Base-by-base conservation (phyloP, 805 yeast species). In the Lachancea thermotolerans region DNA sequence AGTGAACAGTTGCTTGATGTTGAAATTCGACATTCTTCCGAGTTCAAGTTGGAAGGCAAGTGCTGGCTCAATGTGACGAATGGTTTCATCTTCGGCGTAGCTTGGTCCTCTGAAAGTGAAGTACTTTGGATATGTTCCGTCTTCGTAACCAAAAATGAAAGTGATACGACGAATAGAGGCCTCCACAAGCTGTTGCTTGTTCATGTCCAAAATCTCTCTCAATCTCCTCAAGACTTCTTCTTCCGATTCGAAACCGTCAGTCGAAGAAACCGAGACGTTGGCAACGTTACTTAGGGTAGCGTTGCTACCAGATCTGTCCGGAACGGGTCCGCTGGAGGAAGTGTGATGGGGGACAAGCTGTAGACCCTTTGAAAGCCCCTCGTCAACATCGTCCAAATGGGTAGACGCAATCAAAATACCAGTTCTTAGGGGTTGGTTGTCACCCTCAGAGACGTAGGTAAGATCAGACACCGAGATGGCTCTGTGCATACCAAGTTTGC, bases 1-100 rank as follows among this genome's bases (percentile, higher is more conserved):
- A 48, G 96, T 86, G 72, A 86, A 85, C 45, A 91, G 86, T 42
- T 96, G 98, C 65, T 84, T 88, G 69, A 91, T 87, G 71, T 87
- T 82, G 72, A 93, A 93, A 73, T 93, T 95, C 37, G 95, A 87
- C 69, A 93, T 75, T 71, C 98, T 82, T 59, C 87, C 91, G 52
- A 93, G 76, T 70, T 93, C 99, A 55, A 93, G 77, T 73, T 93
- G 99, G 85, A 81, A 93, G 42, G 99, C 98, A 59, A 91, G 75
- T 35, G 98, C 96, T 18, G 99, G 99, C 68, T 93, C 98, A 56
- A 93, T 89, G 65, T 93, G 97, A 73, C 99, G 89, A 65, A 93
- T 85, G 16, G 90, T 90, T 68, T 82, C 80, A 71, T 93, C 95
- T 71, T 93, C 99, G 31, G 57, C 59, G 64, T 85, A 93, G 32